Percentiles rank a stretch among this genome's conserved stretches.
phyloP scores from a whole-genome alignment of 371 early-diverging fungal genomes.

The Lichtheimia corymbifera region DNA sequence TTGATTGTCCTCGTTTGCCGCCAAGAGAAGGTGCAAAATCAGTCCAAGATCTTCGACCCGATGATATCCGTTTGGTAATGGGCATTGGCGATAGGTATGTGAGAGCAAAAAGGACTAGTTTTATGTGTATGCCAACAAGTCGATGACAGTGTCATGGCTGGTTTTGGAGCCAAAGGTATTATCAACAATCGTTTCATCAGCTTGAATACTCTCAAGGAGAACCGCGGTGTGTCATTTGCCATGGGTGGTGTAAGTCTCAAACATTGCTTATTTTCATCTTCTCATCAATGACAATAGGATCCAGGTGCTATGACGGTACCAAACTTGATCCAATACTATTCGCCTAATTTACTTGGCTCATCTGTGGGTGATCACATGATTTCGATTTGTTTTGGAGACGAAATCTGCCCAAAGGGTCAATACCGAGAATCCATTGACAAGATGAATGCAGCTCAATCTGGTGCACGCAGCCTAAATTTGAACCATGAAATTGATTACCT shows the following conservation, averaged over 20 bases:
- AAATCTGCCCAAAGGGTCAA: slow-evolving; percentile 41
- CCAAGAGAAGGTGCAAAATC: slow-evolving; percentile 27
- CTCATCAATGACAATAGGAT: slow-evolving; percentile 25
- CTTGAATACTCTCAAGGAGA: slow-evolving; percentile 32
- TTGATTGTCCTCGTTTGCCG: slow-evolving; percentile 35
- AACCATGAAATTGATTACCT: slow-evolving; percentile 46
- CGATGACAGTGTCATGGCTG: slow-evolving; percentile 62
- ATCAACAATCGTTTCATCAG: slow-evolving; percentile 29
- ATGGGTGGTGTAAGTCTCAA: slow-evolving; percentile 49
- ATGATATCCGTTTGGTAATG: slow-evolving; percentile 64
- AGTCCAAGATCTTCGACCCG: slow-evolving; percentile 52
- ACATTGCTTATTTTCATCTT: background rate
- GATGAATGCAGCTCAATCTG: slow-evolving; percentile 55
- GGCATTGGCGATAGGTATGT: slow-evolving; percentile 65
- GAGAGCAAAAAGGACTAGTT: background rate
- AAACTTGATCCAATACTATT: slow-evolving; percentile 45
- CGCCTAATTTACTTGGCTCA: slow-evolving; percentile 35
- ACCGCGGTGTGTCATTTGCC: slow-evolving; percentile 52
- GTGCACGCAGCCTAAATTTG: slow-evolving; percentile 44
- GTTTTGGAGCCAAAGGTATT: slow-evolving; percentile 56
- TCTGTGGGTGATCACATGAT: slow-evolving; percentile 45
- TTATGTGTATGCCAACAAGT: background rate
- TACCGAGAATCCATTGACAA: slow-evolving; percentile 34
- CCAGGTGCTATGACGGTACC: slow-evolving; percentile 38
- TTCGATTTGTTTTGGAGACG: slow-evolving; percentile 46